Evolutionary conservation across 169 alveolate genomes (phyloP), one percentile per base, ranked within the genome.

Genomic region (Plasmodium yoelii): DNA sequence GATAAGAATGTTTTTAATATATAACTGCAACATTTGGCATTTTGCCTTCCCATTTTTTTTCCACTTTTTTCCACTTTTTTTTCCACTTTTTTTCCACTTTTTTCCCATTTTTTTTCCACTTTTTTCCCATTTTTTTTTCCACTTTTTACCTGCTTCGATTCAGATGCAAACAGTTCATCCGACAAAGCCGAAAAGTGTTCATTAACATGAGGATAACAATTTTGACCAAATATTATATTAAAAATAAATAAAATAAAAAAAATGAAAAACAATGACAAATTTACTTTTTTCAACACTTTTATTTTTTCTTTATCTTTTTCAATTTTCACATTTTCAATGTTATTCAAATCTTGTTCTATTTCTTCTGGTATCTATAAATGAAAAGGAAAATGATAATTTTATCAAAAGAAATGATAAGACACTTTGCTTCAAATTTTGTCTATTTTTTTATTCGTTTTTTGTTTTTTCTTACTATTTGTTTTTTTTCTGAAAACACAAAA

Each of bases 241-340:
- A 64, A 24, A 39, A 80, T 39, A 39, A 80, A 80, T 10, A 80
- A 51, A 24, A 65, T 67, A 2, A 80, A 65, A 80, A 80, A 67
- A 18, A 80, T 34, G 7, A 53, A 65, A 55, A 80, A 80, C 10
- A 65, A 5, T 24, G 42, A 53, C 42, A 80, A 53, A 24, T 44
- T 80, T 18, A 47, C 44, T 12, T 53, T 26, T 42, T 67, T 80
- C 42, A 80, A 22, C 5, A 80, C 13, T 7, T 56, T 39, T 56
- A 64, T 53, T 28, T 46, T 80, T 19, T 22, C 13, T 15, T 15
- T 51, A 9, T 80, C 67, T 70, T 51, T 57, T 15, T 65, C 82
- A 6, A 47, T 26, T 12, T 24, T 5, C 67, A 63, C 60, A 47
- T 19, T 22, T 18, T 57, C 19, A 8, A n/a, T 57, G 8, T 13